phyloP scores from a whole-genome alignment of 352 stramenopile species.

The Elongisporangium prolatum region DNA sequence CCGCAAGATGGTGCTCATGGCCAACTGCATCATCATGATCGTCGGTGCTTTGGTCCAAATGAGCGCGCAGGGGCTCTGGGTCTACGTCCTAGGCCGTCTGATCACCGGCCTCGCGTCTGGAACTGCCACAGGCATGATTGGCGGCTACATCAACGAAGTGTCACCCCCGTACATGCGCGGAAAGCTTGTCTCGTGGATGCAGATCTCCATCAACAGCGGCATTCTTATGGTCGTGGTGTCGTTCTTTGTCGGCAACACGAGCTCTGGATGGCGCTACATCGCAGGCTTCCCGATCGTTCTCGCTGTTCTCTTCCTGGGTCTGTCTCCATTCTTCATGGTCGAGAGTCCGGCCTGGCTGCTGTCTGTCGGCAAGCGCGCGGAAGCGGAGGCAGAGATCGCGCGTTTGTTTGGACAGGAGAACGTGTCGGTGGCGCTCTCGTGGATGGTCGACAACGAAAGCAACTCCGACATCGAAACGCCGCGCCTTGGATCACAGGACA shows the following conservation, averaged over 20 bases:
- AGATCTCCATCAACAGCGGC: constrained; percentile 13
- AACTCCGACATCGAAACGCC: constrained; percentile 12
- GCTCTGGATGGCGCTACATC: constrained; percentile 40
- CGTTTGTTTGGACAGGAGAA: constrained; percentile 23
- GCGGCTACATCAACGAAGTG: constrained; percentile 34
- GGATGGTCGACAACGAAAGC: constrained; percentile 13
- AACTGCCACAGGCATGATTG: constrained; percentile 21
- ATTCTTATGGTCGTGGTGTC: constrained; percentile 11
- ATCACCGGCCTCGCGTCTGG: constrained; percentile 35
- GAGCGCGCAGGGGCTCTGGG: constrained; percentile 17
- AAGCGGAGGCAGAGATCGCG: constrained; percentile 17
- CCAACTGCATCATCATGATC: constrained; percentile 29
- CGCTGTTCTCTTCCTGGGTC: constrained; percentile 28
- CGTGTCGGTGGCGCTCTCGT: constrained; percentile 17
- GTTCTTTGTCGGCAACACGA: constrained; percentile 37
- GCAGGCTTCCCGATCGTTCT: constrained; percentile 42
- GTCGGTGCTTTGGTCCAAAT: constrained; percentile 25
- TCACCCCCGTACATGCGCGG: constrained; percentile 24
- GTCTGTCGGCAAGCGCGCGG: constrained; percentile 11
- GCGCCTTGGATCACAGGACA: constrained; percentile 2
- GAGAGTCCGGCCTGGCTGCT: constrained; percentile 39
- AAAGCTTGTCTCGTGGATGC: neutral
- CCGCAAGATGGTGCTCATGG: constrained; percentile 30
- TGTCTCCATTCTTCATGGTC: constrained; percentile 34
- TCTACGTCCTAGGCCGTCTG: constrained; percentile 28